Percentiles rank a stretch among this genome's conserved stretches.
Conservation (phyloP, 1,284 basidiomycete species). For the Pseudozyma thailandica region DNA sequence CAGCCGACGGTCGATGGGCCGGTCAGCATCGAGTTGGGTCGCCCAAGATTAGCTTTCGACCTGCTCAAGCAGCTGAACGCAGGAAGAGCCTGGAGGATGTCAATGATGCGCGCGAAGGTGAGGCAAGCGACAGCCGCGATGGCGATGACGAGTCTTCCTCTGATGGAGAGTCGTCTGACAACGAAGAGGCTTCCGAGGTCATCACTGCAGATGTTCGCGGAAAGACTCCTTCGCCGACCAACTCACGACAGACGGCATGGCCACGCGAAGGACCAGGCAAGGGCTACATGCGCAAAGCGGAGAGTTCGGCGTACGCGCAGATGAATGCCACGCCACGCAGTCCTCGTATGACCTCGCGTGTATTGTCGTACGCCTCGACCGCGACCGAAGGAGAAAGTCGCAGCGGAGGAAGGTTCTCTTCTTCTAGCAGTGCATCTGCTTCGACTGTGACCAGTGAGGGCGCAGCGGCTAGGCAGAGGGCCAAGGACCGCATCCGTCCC, state of each 20-base stretch:
- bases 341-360: constrained; percentile 31
- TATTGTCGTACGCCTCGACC: constrained; percentile 28
- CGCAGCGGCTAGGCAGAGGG: constrained; percentile 24
- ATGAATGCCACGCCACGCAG: constrained; percentile 40
- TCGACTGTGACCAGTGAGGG: constrained; percentile 23
- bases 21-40: not conserved
- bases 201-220: not conserved
- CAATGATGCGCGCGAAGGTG: constrained; percentile 17
- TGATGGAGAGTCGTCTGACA: constrained; percentile 33
- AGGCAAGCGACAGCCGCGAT: constrained; percentile 52
- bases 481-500: constrained; percentile 30
- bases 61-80: not conserved
- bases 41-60: constrained; percentile 4
- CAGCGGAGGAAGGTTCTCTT: constrained; percentile 13
- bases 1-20: not conserved
- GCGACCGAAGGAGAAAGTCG: constrained; percentile 39
- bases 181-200: constrained; percentile 14
- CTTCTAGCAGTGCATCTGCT: constrained; percentile 18
- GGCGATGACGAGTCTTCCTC: constrained; percentile 59
- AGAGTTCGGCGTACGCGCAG: constrained; percentile 33
- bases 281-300: constrained; percentile 48
- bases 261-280: constrained; percentile 30
- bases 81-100: constrained; percentile 17
- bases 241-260: constrained; percentile 13
- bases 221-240: constrained; percentile 15